These are phyloP conservation scores for Prunus fruticosa DNA, from an alignment of 306 rosid genomes.

Conservation along the genomic window DNA sequence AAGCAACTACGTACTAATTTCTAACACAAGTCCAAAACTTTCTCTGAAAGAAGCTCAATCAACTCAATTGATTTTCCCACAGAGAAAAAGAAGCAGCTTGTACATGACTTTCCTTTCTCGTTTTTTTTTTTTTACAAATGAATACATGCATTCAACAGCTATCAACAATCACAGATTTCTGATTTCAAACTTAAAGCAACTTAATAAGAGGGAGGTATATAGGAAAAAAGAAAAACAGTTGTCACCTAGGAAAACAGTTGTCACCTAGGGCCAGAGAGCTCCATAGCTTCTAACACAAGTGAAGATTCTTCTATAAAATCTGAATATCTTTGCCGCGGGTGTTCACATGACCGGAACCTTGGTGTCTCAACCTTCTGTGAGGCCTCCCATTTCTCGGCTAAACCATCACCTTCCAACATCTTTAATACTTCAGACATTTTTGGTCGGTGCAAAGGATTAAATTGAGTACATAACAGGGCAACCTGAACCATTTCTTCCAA, in stretches of 20 bases:
- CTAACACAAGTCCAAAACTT: constrained; percentile 21
- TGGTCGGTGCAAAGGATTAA: constrained; percentile 85
- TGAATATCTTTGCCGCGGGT: constrained; percentile 73
- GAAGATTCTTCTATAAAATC: constrained; percentile 93
- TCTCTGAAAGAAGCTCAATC: constrained; percentile 21
- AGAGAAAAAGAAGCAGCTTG: constrained; percentile 32
- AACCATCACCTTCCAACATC: constrained; percentile 97
- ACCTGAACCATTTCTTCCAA: constrained; percentile 95
- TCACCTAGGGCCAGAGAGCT: constrained; percentile 99
- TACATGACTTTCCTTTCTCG: constrained; percentile 40
- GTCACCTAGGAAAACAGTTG: constrained; percentile 78
- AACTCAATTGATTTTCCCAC: constrained; percentile 25
- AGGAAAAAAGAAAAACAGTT: constrained; percentile 19
- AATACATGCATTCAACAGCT: constrained; percentile 50
- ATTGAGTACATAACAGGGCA: constrained; percentile 84
- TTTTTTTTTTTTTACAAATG: constrained; percentile 64
- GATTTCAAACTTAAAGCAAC: constrained; percentile 29
- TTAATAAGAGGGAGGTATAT: constrained; percentile 17
- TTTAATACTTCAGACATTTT: constrained; percentile 92
- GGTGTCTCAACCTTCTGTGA: constrained; percentile 80
- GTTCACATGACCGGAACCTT: constrained; percentile 55
- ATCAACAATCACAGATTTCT: constrained; percentile 35
- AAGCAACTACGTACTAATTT: constrained; percentile 3
- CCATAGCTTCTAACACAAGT: constrained; percentile 91
- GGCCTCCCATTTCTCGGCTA: constrained; percentile 97